Conservation (phyloP, 768 basidiomycete species). For the Mycena kentingensis region DNA sequence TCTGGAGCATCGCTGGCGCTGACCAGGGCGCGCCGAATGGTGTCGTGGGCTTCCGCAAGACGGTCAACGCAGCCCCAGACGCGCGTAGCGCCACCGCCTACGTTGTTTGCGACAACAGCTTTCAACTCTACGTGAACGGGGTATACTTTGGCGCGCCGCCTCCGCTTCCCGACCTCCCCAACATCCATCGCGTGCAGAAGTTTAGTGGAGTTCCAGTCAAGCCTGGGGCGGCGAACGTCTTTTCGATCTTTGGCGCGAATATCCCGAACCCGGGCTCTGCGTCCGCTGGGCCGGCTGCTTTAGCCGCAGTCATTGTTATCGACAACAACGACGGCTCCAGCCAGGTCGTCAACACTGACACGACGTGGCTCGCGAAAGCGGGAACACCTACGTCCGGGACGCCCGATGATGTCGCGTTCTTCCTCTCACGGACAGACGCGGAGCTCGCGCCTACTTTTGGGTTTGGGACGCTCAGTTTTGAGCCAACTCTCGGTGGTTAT, state of each 20-base stretch:
- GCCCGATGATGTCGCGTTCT: background rate
- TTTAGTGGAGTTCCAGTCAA: background rate
- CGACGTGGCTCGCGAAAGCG: constrained; percentile 14
- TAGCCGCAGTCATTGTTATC: constrained; percentile 7
- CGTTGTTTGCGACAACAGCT: background rate
- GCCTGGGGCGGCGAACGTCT: background rate
- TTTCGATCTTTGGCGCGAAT: constrained; percentile 5
- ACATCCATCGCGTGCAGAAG: background rate
- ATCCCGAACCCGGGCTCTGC: background rate
- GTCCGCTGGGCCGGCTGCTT: background rate
- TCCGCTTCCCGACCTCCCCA: background rate
- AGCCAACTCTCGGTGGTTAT: background rate
- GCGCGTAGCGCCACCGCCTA: background rate
- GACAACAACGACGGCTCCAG: constrained; percentile 4
- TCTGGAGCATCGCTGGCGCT: background rate
- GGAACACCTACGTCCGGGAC: background rate
- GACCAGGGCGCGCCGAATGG: background rate
- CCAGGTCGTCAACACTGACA: constrained; percentile 10
- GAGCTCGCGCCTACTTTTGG: background rate
- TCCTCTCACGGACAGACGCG: constrained; percentile 4
- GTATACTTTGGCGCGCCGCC: constrained; percentile 16
- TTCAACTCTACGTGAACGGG: constrained; percentile 6
- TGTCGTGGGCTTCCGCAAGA: background rate
- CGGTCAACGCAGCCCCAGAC: background rate
- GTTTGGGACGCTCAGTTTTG: background rate